Evolutionary conservation across 805 yeast genomes (phyloP), one percentile per base, ranked within the genome.

Genomic region (Blastobotrys muscicola): DNA sequence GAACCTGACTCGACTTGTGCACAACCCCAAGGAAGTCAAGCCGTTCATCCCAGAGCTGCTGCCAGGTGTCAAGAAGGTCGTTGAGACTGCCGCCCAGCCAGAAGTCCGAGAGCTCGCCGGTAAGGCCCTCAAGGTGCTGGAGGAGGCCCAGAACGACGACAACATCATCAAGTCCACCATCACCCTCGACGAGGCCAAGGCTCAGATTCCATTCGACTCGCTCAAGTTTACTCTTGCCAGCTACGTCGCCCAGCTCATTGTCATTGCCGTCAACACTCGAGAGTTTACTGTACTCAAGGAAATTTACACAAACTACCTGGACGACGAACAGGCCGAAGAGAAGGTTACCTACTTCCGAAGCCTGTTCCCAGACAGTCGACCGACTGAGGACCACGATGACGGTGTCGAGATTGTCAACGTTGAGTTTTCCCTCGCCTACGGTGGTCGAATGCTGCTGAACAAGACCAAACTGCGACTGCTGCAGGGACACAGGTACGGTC

Each of bases 401-500:
- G 97, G 94, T 47, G 68, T 87, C 49, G 94, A 83, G 60, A 82
- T 92, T 58, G 97, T 89, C 51, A 87, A 92, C 63, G 82, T 97
- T 31, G 92, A 85, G 59, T 90, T 90, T 66, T 92, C 97, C 0
- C 71, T 90, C 52, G 98, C 98, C 33, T 92, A 92, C 61, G 98
- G 98, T 67, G 85, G 96, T 23, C 80, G 97, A 68, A 90, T 90
- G 97, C 75, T 92, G 55, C 71, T 90, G 55, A 90, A 89, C 74
- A 92, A 92, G 69, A 87, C 98, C 38, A 84, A 75, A 48, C 70
- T 90, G 61, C 77, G 95, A 60, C 74, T 90, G 50, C 70, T 85
- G 55, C 86, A 89, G 69, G 97, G 97, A 57, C 97, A 85, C 68
- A 78, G 98, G 67, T 90, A 90, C 60, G 98, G 98, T 71, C 74